These are phyloP conservation scores for Asterophora lycoperdoides DNA, from an alignment of 768 basidiomycete genomes.

Conservation along the genomic window DNA sequence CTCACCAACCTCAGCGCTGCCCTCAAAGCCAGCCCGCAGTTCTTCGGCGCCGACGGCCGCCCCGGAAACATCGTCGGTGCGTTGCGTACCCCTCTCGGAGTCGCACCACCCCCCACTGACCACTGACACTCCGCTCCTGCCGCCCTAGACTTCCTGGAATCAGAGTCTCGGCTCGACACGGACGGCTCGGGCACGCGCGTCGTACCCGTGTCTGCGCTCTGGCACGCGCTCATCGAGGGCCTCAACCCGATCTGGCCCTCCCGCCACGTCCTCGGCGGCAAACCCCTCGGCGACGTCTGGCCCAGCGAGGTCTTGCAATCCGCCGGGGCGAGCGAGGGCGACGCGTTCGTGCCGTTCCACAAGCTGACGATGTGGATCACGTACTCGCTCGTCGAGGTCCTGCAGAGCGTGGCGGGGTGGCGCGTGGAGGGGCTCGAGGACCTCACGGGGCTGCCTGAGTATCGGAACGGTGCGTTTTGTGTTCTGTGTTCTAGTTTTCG, in stretches of 20 bases:
- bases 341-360: conserved; percentile 88
- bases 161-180: conserved; percentile 44
- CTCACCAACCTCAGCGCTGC: conserved; percentile 72
- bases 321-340: conserved; percentile 39
- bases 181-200: conserved; percentile 36
- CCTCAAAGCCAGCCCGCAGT: conserved; percentile 55
- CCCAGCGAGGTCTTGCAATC: conserved; percentile 55
- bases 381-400: conserved; percentile 81
- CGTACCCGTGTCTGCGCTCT: conserved; percentile 73
- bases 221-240: conserved; percentile 78
- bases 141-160: conserved; percentile 65
- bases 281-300: conserved; percentile 92
- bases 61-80: conserved; percentile 82
- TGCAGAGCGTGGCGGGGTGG: conserved; percentile 78
- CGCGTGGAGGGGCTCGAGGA: conserved; percentile 74
- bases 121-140: not conserved
- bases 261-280: conserved; percentile 59
- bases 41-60: conserved; percentile 71
- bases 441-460: conserved; percentile 93
- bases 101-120: too few species aligned
- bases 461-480: conserved; percentile 74
- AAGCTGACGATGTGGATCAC: conserved; percentile 94
- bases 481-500: not conserved
- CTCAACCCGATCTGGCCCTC: conserved; percentile 89
- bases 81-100: too few species aligned